Evolutionary conservation across 2,329 filamentous ascomycete species (phyloP).

Genomic region (Laburnicola sp.): DNA sequence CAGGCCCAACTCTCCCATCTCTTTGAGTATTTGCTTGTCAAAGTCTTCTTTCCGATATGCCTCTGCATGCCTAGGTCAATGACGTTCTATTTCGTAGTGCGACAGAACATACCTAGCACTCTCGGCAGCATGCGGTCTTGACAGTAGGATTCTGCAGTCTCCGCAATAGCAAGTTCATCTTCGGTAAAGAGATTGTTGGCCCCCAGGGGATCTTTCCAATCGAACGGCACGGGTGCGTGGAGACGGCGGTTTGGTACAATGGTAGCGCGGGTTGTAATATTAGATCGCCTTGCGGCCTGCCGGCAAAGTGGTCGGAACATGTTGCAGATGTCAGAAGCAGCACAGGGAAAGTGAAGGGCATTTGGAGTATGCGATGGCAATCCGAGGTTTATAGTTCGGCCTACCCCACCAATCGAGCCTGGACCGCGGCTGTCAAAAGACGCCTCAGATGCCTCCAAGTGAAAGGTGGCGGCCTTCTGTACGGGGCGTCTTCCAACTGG

Average conservation of each 20-base stretch:
- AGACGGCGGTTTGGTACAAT: constrained; percentile 45
- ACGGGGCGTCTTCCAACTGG: no score
- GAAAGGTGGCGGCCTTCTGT: not conserved
- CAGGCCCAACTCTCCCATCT: constrained; percentile 92
- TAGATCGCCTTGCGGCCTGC: constrained; percentile 48
- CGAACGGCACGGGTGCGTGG: constrained; percentile 61
- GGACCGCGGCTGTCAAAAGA: constrained; percentile 19
- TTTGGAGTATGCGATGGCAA: not conserved
- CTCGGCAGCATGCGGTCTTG: constrained; percentile 85
- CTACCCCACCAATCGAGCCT: constrained; percentile 17
- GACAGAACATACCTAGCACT: constrained; percentile 68
- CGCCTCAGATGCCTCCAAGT: constrained; percentile 2
- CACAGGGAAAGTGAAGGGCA: constrained; percentile 2
- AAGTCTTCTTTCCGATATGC: constrained; percentile 86
- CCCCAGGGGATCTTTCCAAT: constrained; percentile 89
- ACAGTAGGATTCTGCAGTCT: constrained; percentile 91
- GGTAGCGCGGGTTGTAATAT: constrained; percentile 29
- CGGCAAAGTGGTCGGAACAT: constrained; percentile 52
- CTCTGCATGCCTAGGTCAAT: constrained; percentile 55
- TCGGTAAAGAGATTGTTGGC: constrained; percentile 78
- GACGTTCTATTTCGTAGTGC: not conserved
- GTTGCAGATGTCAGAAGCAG: constrained; percentile 5
- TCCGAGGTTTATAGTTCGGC: not conserved
- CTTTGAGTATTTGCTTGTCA: constrained; percentile 79
- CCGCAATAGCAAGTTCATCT: constrained; percentile 85